Evolutionary conservation across 306 rosid species (phyloP).

Genomic region (Cucumis sativus): Cucumber_9930_V3 NC_026660.2:4675501-4676000

Average conservation of each 20-base stretch:
- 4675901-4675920: background rate
- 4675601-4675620: background rate
- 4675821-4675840: background rate
- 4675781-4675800: background rate
- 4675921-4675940: slow-evolving; percentile 10
- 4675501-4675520: background rate
- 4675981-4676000: slow-evolving; percentile 7
- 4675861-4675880: background rate
- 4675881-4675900: background rate
- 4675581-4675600: background rate
- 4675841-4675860: background rate
- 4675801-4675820: background rate
- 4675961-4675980: slow-evolving; percentile 4
- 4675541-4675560: background rate
- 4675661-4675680: background rate
- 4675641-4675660: background rate
- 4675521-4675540: background rate
- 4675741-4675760: background rate
- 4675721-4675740: background rate
- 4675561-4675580: background rate
- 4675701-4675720: background rate
- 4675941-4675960: slow-evolving; percentile 12
- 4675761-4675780: background rate
- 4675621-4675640: background rate
- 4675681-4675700: background rate